Evolutionary conservation across 495 filamentous ascomycete genomes (phyloP), one percentile per base, ranked within the genome.

Genomic region (Penicillium alfredii): DNA sequence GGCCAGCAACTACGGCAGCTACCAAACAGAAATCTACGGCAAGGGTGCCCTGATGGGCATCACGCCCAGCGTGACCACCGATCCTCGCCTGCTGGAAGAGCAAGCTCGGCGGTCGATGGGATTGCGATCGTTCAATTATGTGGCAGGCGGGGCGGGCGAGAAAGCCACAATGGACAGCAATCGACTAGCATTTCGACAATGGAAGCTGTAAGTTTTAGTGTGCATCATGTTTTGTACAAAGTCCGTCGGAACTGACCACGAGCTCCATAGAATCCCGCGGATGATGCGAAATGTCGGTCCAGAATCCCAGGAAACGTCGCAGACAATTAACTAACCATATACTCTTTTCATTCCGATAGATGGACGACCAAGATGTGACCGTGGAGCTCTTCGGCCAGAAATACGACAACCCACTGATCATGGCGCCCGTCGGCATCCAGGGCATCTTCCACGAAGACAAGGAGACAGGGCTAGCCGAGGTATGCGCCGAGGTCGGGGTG

Each of bases 121-220:
- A 14, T 51, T 53, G 1, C 65, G 69, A 14, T 60, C 69, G 9
- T 82, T 65, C 54, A 74, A 77, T 43, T 84, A 81, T 60, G 69
- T 80, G 9, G 63, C 72, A 15, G 78, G 78, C n/a, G 77, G 77
- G 10, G 80, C 78, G 8, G 78, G 80, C 6, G 76, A 82, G 49
- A 68, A 71, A 43, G 68, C 75, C 2, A 84, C 78, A 0, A 76
- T 81, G 74, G 72, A 78, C 36, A 73, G 74, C 28, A 84, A 82
- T 51, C 68, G 77, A 2, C 53, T 78, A 16, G 76, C 78, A 7
- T 81, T 84, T 51, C 61, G 74, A 8, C 76, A 81, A 47, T 82
- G 77, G 77, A 78, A 78, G 57, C 54, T 78, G 65, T 67, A 47
- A 30, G 63, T 41, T 40, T 35, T 6, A 28, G 1, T 18, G 12